Conservation (phyloP, 495 filamentous ascomycete species). For the Aspergillus steynii region DNA sequence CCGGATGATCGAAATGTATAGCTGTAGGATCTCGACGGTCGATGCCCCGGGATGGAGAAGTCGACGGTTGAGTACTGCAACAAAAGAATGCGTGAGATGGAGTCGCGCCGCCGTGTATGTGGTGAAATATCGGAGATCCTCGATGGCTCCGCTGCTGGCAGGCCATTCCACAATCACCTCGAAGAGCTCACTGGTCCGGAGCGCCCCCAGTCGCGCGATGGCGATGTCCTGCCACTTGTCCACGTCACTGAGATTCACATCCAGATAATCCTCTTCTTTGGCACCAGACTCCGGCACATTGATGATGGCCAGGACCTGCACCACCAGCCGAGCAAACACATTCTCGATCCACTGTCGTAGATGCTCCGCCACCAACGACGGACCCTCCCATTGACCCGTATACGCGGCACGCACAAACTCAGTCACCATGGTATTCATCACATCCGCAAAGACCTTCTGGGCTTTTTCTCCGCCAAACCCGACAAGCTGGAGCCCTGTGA, state of each 20-base stretch:
- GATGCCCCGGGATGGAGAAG: conserved; percentile 86
- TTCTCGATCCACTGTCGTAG: conserved; percentile 73
- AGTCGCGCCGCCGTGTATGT: conserved; percentile 55
- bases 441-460: conserved; percentile 72
- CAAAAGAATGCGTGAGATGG: conserved; percentile 72
- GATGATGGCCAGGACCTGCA: conserved; percentile 59
- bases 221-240: conserved; percentile 82
- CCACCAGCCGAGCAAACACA: conserved; percentile 63
- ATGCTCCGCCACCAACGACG: conserved; percentile 56
- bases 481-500: conserved; percentile 64
- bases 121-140: conserved; percentile 70
- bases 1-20: conserved; percentile 91
- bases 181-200: conserved; percentile 82
- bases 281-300: conserved; percentile 28
- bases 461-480: conserved; percentile 74
- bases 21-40: conserved; percentile 82
- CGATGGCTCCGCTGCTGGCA: conserved; percentile 72
- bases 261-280: conserved; percentile 23
- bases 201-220: conserved; percentile 71
- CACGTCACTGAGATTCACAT: conserved; percentile 60
- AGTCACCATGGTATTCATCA: conserved; percentile 71
- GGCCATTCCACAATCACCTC: conserved; percentile 88
- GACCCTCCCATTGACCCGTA: conserved; percentile 56
- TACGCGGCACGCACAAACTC: conserved; percentile 63
- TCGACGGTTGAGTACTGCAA: conserved; percentile 63